These are phyloP conservation scores for Jaltomata sinuosa DNA, from an alignment of 257 asterid species.

Conservation along the genomic window DNA sequence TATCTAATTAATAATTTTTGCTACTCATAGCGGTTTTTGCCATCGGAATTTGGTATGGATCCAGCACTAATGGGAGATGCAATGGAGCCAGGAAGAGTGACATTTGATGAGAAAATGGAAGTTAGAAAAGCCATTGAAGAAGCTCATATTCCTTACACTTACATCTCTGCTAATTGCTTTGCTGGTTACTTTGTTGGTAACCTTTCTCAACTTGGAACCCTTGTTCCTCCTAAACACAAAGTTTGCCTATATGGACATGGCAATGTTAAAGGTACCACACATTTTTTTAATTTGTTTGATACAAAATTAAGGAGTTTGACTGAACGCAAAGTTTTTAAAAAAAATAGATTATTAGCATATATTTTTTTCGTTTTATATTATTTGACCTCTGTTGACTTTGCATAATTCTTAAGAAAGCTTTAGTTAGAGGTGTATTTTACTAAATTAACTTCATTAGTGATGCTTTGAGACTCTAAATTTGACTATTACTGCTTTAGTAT, in stretches of 20 bases:
- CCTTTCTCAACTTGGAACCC: constrained; percentile 58
- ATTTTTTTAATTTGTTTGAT: background rate
- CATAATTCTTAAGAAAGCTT: no score
- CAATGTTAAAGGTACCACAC: constrained; percentile 40
- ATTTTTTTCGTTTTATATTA: no score
- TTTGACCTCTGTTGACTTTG: no score
- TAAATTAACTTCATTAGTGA: no score
- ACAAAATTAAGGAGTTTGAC: background rate
- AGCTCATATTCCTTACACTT: constrained; percentile 66
- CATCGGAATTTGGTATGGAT: constrained; percentile 80
- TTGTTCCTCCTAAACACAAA: constrained; percentile 55
- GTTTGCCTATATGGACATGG: constrained; percentile 55
- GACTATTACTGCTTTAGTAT: no score
- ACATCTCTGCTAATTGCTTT: constrained; percentile 68
- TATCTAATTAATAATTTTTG: no score
- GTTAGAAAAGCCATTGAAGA: constrained; percentile 64
- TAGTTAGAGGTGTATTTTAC: no score
- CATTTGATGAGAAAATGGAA: constrained; percentile 78
- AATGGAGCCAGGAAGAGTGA: constrained; percentile 67
- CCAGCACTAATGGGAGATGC: constrained; percentile 67
- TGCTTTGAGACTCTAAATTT: no score
- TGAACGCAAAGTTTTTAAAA: background rate
- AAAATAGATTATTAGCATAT: background rate
- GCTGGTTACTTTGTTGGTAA: constrained; percentile 68
- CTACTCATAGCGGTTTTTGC: constrained; percentile 89